Conservation (phyloP, 164 flowering plant species). For the Annona squamosa region DNA sequence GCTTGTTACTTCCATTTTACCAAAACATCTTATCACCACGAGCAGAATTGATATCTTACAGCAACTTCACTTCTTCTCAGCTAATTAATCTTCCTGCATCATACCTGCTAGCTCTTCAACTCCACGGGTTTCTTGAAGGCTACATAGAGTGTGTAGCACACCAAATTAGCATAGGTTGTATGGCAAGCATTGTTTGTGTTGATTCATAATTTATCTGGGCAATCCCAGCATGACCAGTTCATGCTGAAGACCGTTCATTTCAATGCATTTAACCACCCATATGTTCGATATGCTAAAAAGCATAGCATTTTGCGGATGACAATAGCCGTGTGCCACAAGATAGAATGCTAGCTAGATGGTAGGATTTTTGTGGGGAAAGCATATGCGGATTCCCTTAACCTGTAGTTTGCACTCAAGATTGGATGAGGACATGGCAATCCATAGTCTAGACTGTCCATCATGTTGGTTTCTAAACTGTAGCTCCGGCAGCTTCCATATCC, state of each 20-base stretch:
- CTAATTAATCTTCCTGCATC: not conserved
- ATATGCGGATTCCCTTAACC: not conserved
- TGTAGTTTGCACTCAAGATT: not conserved
- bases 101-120: not conserved
- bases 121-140: not conserved
- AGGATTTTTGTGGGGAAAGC: not conserved
- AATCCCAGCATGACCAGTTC: not conserved
- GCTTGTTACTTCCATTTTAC: too few species aligned
- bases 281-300: not conserved
- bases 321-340: not conserved
- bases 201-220: not conserved
- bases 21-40: too few species aligned
- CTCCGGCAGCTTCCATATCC: too few species aligned
- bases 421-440: not conserved
- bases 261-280: not conserved
- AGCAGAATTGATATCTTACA: not conserved
- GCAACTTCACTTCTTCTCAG: not conserved
- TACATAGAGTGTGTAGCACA: not conserved
- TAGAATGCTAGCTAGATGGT: not conserved
- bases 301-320: not conserved
- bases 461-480: too few species aligned
- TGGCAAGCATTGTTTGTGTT: not conserved
- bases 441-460: too few species aligned
- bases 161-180: not conserved
- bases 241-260: not conserved